Base-by-base conservation (phyloP, 805 yeast species). In the Saccharomycopsis fibuligera region DNA sequence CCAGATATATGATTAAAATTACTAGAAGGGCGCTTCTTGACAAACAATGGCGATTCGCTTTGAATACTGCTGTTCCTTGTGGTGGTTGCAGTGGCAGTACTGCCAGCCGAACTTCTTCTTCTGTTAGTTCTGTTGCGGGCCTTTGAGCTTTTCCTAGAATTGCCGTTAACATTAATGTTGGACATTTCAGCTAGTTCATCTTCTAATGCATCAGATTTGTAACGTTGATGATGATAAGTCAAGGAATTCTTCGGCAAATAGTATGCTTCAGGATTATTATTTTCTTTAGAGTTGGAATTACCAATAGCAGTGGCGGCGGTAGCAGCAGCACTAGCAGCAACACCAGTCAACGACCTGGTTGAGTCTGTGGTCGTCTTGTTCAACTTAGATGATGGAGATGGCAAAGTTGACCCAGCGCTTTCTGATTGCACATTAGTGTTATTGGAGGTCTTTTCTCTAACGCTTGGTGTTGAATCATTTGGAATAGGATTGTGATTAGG, bases 131-230 rank as follows among this genome's bases (percentile, higher is more conserved):
- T n/a, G n/a, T n/a, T n/a, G n/a, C n/a, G n/a, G n/a, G n/a, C n/a
- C n/a, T n/a, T n/a, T n/a, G n/a, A n/a, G n/a, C n/a, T n/a, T n/a
- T n/a, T n/a, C n/a, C n/a, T n/a, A n/a, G n/a, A n/a, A n/a, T n/a
- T n/a, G n/a, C n/a, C n/a, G n/a, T n/a, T n/a, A n/a, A n/a, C n/a
- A n/a, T 29, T 29, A 29, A 29, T 9, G 31, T 35, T 16, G 6
- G 39, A n/a, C 6, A 35, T 25, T 5, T 38, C 38, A 16, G 16
- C 23, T 12, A 9, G 24, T 12, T 29, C 44, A 29, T 49, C 49
- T 6, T 52, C 55, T 23, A 51, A 40, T 14, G 49, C 48, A 31
- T 52, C 55, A 4, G 50, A 45, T 38, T 52, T 52, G 42, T 52
- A 52, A 5, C 55, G 48, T 24, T 48, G 41, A 40, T 52, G 55